Evolutionary conservation across 225 moss, liverwort and hornwort genomes (phyloP), one percentile per base, ranked within the genome.

Genomic region (Asterella californica): DNA sequence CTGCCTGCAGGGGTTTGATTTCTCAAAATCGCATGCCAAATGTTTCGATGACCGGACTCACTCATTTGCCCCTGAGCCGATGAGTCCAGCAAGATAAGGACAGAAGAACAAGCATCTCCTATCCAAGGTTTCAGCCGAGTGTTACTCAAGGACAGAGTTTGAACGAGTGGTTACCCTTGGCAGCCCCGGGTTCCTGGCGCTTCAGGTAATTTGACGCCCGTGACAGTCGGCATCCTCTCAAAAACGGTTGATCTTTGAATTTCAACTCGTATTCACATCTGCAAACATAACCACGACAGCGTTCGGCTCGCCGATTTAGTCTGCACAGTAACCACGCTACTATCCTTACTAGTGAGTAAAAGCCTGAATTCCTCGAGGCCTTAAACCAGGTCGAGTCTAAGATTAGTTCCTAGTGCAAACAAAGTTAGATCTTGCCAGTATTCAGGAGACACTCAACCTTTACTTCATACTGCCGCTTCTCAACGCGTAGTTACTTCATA

Each of bases 131-230:
- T 57, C 34, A 50, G 49, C 6, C 24, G 12, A 59, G 25, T 15
- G 6, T 0, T 76, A 5, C 55, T 34, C 5, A 25, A 74, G 49
- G 12, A 34, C 57, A 75, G 34, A 59, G 75, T 10, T 74, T 74
- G 37, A 32, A 76, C 29, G 25, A 47, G 48, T 38, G 10, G 49
- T 78, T 83, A 93, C 93, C 91, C 59, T 85, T 89, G 17, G 83
- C 18, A 10, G 54, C 70, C 55, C 83, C 80, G 22, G 78, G 74
- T 45, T 85, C 86, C 54, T 85, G 82, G 34, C 88, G 85, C 78
- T 88, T 90, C 45, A 94, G 79, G 34, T 88, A 94, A 76, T 90
- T 90, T n/a, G 89, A 84, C 81, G 93, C 90, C 63, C 90, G 80
- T 70, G 76, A 74, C 30, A 94, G 80, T 79, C 91, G 89, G 52